A percentile compares a stretch with the other conserved stretches of the same genome.
phyloP scores from a whole-genome alignment of 768 basidiomycete species.

The Strobilomyces confusus region DNA sequence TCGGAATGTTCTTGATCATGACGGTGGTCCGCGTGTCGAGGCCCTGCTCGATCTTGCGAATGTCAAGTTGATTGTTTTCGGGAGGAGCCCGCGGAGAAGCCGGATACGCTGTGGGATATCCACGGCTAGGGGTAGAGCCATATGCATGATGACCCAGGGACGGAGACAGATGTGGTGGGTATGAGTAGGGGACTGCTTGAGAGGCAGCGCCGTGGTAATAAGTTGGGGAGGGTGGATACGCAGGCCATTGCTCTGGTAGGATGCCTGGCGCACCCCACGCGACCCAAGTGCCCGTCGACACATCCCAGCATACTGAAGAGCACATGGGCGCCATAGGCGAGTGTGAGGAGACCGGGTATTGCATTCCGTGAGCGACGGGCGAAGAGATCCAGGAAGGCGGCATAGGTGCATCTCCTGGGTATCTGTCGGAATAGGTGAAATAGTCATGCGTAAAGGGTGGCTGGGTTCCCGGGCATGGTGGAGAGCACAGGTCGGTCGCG shows the following conservation, averaged over 20 bases:
- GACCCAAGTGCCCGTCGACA: constrained; percentile 27
- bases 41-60: constrained; percentile 71
- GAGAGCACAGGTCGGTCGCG: constrained; percentile 24
- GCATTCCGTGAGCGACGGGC: constrained; percentile 23
- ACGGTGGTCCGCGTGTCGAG: constrained; percentile 79
- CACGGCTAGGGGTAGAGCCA: constrained; percentile 13
- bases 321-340: constrained; percentile 28
- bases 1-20: constrained; percentile 92
- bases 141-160: constrained; percentile 20
- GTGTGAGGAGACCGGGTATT: constrained; percentile 28
- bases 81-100: constrained; percentile 27
- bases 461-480: constrained; percentile 21
- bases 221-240: constrained; percentile 23
- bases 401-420: constrained; percentile 18
- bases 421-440: constrained; percentile 25
- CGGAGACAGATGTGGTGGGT: constrained; percentile 25
- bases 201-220: constrained; percentile 27
- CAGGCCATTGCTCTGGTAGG: constrained; percentile 29
- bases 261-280: constrained; percentile 27
- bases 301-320: constrained; percentile 29
- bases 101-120: constrained; percentile 21
- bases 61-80: constrained; percentile 59
- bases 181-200: constrained; percentile 25
- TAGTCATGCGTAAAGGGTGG: constrained; percentile 25
- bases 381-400: constrained; percentile 28